Percentiles rank a stretch among this genome's conserved stretches.
phyloP scores from a whole-genome alignment of 441 rosid species.

The Gossypium armourianum region DNA sequence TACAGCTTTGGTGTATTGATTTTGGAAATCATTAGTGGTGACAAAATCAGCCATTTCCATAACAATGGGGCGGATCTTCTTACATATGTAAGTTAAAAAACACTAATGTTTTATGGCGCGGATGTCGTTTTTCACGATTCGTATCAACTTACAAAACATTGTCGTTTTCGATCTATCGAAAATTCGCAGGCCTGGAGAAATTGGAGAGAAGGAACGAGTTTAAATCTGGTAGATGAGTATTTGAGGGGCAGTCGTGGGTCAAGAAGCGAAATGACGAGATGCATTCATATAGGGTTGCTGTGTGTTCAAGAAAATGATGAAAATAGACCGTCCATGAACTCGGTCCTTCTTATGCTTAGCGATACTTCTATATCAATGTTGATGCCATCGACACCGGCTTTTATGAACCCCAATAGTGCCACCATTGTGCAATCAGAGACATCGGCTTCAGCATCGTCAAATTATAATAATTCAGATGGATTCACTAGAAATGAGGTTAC shows the following conservation, averaged over 20 bases:
- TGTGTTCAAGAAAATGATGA: constrained; percentile 7
- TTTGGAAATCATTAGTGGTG: constrained; percentile 25
- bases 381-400: neutral
- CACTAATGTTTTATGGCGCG: too few relatives aligned
- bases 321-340: constrained; percentile 11
- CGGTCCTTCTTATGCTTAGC: constrained; percentile 3
- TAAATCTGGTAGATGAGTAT: constrained; percentile 20
- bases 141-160: too few relatives aligned
- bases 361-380: neutral
- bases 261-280: constrained; percentile 3
- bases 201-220: constrained; percentile 13
- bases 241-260: constrained; percentile 12
- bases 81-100: neutral
- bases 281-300: constrained; percentile 10
- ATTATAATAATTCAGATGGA: neutral
- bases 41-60: neutral
- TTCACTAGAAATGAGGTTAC: neutral
- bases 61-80: constrained; percentile 6
- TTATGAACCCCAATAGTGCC: neutral
- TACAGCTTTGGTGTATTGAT: constrained; percentile 30
- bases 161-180: neutral
- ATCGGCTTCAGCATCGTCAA: neutral
- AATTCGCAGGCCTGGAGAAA: constrained; percentile 13
- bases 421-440: neutral
- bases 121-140: too few relatives aligned